Percentiles rank a stretch among this genome's conserved stretches.
Evolutionary conservation across 176 grass and related monocot genomes (phyloP).

Genomic region (Metroxylon sagu): DNA sequence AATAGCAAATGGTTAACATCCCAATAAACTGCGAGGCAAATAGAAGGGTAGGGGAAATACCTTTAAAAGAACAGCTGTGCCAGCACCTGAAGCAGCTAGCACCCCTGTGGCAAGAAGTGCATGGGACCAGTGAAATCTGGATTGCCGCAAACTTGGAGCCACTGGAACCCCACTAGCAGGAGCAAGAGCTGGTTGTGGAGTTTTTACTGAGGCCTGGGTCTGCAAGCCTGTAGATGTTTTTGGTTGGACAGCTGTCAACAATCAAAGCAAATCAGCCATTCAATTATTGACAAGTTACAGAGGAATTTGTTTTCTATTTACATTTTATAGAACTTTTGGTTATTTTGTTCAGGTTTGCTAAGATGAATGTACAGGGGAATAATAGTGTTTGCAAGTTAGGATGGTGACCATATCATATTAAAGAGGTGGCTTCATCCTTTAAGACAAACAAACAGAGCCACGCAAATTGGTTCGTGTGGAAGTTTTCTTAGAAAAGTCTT

Average conservation of each 20-base stretch:
- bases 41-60: conserved; percentile 10
- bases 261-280: conserved; percentile 18
- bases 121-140: conserved; percentile 56
- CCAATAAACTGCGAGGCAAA: no score
- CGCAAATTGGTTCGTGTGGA: no score
- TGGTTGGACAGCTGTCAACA: conserved; percentile 35
- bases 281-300: not conserved
- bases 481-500: no score
- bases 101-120: conserved; percentile 56
- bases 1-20: no score
- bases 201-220: conserved; percentile 24
- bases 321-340: no score
- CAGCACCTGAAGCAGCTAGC: conserved; percentile 63
- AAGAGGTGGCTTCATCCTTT: no score
- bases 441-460: no score
- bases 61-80: conserved; percentile 61
- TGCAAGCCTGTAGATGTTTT: conserved; percentile 29
- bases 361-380: not conserved
- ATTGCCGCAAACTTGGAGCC: conserved; percentile 4
- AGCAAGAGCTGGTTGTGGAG: conserved; percentile 20
- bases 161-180: conserved; percentile 20
- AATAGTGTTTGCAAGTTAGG: no score
- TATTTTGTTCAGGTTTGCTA: not conserved
- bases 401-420: no score
- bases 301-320: not conserved